Evolutionary conservation across 805 yeast species (phyloP), one percentile per base, ranked within the genome.

Genomic region (Saccharomycopsis synnaedendra): DNA sequence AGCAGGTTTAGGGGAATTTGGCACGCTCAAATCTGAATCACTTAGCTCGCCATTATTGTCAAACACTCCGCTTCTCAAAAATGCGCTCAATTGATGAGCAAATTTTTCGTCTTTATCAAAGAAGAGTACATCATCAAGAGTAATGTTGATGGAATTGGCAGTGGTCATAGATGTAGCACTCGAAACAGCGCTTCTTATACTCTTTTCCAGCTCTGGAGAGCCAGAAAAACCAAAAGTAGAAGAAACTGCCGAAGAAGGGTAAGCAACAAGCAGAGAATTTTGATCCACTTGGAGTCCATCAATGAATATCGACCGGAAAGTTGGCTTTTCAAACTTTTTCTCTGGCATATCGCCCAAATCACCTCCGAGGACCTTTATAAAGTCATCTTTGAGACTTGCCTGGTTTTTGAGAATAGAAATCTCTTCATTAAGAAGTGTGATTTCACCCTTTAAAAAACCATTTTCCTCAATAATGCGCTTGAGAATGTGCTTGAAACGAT

Each of bases 351-450:
- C n/a, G 36, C n/a, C 10, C 10, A 34, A 8, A n/a, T 8, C n/a
- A n/a, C 36, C 8, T 27, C 36, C 30, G 4, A 51, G 35, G n/a
- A 51, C 51, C 10, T 11, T 28, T 11, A 51, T 39, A 19, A 48
- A 36, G 9, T 51, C 54, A 29, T 48, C 52, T 27, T 46, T 48
- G 34, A 51, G 38, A 5, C 29, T 33, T 8, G 43, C 4, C 35
- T 51, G 52, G 19, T 43, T 28, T 11, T 45, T 51, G 3, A 48
- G 43, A 10, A 39, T 30, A 4, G 27, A 19, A 4, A 43, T 6
- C 35, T 51, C 52, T 29, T 42, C 49, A 32, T 4, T 29, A 32
- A 30, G 32, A n/a, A 48, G 5, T 11, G 42, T 47, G 27, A 48
- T 40, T 28, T 51, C 50, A 29, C 45, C 40, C 32, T 41, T 48